Evolutionary conservation across 2,329 filamentous ascomycete species (phyloP), one percentile per base, ranked within the genome.

Genomic region (Claviceps paspali): DNA sequence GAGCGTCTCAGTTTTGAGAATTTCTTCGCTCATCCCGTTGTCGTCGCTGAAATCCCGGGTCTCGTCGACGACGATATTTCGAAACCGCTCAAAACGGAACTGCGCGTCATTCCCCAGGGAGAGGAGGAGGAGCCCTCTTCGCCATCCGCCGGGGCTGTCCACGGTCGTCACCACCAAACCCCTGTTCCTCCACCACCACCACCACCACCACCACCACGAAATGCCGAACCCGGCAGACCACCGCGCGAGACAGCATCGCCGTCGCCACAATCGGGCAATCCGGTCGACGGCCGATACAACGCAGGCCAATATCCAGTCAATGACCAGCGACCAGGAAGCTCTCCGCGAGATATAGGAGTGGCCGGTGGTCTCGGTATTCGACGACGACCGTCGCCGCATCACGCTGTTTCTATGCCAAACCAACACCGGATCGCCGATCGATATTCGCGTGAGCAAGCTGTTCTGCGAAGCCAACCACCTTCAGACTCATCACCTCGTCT

Each of bases 1-100:
- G 84, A 94, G 55, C 73, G 91, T 40, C 71, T 94, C 55, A 82
- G 76, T 39, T 96, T 95, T 48, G 77, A 84, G 36, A 76, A 80
- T 44, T 91, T 95, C 54, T 96, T 96, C 59, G 65, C 63, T 12
- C 78, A 88, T 51, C 60, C 69, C 22, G 76, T 91, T 22, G 73
- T 94, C 36, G 73, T 71, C 10, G 71, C 70, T 15, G 71, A 78
- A 3, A 95, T 95, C 48, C 85, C 86, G 1, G 82, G 80, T 5
- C 63, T 93, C 22, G 76, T 86, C 6, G 80, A 78, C 29, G 84
- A 93, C 50, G 86, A 93, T 52, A 45, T 76, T 17, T 70, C 71
- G 2, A 62, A 54, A 39, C 52, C 60, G 7, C 26, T 43, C 11
- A 50, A 42, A 15, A 57, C 53, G 36, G 65, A 67, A 29, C 46